Evolutionary conservation across 768 basidiomycete genomes (phyloP).

Genomic region (Pleurotus djamor): DNA sequence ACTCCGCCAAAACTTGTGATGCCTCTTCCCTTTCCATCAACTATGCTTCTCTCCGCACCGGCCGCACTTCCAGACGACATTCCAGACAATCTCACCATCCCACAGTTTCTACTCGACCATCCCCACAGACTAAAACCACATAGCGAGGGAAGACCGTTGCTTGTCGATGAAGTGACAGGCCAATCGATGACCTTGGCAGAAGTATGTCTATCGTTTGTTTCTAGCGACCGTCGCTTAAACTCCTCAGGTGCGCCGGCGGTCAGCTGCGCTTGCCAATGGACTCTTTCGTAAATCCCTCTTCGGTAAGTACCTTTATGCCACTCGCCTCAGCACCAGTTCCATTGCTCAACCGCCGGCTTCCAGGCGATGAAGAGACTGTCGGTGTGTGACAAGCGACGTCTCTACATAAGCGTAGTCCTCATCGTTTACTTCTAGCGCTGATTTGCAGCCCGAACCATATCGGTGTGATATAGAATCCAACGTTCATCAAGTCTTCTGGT

Average conservation of each 20-base stretch:
- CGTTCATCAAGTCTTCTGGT: neutral
- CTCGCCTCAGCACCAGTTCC: neutral
- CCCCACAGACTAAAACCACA: slow-evolving; percentile 41
- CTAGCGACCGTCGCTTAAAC: slow-evolving; percentile 4
- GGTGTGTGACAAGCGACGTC: slow-evolving; percentile 16
- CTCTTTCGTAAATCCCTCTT: slow-evolving; percentile 30
- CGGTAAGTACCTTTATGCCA: slow-evolving; percentile 21
- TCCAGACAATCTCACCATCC: slow-evolving; percentile 54
- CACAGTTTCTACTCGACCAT: slow-evolving; percentile 55
- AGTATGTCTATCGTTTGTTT: slow-evolving; percentile 21
- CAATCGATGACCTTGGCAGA: slow-evolving; percentile 33
- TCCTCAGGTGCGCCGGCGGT: slow-evolving; percentile 33
- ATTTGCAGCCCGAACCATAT: slow-evolving; percentile 54
- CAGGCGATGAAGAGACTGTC: slow-evolving; percentile 53
- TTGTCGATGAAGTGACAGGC: slow-evolving; percentile 52
- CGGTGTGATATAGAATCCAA: slow-evolving; percentile 34
- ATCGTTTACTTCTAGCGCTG: slow-evolving; percentile 32
- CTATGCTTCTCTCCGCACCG: slow-evolving; percentile 25
- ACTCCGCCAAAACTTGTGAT: neutral
- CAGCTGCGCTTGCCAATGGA: slow-evolving; percentile 38
- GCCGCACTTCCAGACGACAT: slow-evolving; percentile 31
- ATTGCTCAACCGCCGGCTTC: neutral
- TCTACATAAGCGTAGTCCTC: neutral
- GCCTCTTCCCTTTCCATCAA: slow-evolving; percentile 10
- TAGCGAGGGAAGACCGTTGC: slow-evolving; percentile 37